phyloP scores from a whole-genome alignment of 371 early-diverging fungal species.

The Rhizopus delemar region DNA sequence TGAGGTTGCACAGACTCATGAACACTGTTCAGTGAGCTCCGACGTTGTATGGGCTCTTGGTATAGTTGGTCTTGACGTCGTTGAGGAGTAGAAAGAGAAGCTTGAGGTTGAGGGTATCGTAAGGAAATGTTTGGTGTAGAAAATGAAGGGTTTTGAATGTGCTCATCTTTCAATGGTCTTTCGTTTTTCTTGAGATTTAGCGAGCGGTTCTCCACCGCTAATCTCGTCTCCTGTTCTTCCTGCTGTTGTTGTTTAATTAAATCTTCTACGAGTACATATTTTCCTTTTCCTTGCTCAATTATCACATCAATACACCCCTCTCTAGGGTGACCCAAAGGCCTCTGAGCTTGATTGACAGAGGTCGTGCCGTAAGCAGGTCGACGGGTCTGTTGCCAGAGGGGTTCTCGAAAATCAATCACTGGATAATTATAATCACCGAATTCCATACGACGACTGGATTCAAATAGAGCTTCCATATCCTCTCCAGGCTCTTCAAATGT shows the following conservation, averaged over 20 bases:
- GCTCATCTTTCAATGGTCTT: neutral
- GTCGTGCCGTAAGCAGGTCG: slow-evolving; percentile 7
- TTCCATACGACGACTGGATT: slow-evolving; percentile 42
- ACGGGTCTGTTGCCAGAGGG: slow-evolving; percentile 45
- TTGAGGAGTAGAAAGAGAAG: slow-evolving; percentile 14
- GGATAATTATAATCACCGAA: slow-evolving; percentile 63
- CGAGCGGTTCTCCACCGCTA: neutral
- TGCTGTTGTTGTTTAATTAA: slow-evolving; percentile 5
- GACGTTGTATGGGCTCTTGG: slow-evolving; percentile 1
- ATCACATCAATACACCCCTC: slow-evolving; percentile 54
- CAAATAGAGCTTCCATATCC: slow-evolving; percentile 45
- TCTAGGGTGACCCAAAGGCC: slow-evolving; percentile 19
- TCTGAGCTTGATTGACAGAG: neutral
- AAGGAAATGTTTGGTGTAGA: slow-evolving; percentile 11
- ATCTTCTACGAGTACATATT: slow-evolving; percentile 44
- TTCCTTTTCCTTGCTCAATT: slow-evolving; percentile 48
- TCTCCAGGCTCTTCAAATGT: slow-evolving; percentile 50
- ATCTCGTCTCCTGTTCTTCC: neutral
- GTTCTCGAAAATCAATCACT: slow-evolving; percentile 50
- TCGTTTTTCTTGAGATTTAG: neutral
- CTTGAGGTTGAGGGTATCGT: slow-evolving; percentile 21
- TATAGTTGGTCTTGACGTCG: neutral
- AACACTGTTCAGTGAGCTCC: neutral
- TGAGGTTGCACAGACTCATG: neutral
- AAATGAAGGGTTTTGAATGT: slow-evolving; percentile 5